These are phyloP conservation scores for Thamnidium elegans DNA, from an alignment of 192 early-diverging fungal genomes.

Conservation along the genomic window DNA sequence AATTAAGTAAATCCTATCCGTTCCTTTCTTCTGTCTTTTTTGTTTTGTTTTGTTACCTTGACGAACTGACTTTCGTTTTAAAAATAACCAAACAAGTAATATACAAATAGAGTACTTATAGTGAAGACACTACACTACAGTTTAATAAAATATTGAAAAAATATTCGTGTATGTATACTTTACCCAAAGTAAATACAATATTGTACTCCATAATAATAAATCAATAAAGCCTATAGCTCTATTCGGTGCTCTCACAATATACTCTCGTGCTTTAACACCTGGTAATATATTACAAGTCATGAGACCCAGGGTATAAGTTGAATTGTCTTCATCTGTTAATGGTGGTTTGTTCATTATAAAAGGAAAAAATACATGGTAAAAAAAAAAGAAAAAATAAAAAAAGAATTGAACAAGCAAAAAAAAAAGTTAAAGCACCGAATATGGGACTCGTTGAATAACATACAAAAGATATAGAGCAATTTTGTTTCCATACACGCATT, in stretches of 20 bases:
- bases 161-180: neutral
- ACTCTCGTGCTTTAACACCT: constrained; percentile 8
- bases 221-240: neutral
- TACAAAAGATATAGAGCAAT: too few species aligned
- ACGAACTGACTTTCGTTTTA: constrained; percentile 35
- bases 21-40: neutral
- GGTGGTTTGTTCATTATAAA: too few species aligned
- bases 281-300: constrained; percentile 16
- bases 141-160: neutral
- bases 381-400: too few species aligned
- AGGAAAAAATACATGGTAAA: too few species aligned
- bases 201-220: neutral
- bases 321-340: neutral
- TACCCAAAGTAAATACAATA: constrained; percentile 7
- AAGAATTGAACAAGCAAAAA: too few species aligned
- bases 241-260: neutral
- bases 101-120: neutral
- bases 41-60: constrained; percentile 20
- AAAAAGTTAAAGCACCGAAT: too few species aligned
- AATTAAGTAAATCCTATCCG: neutral
- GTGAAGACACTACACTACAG: neutral
- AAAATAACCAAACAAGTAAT: constrained; percentile 24
- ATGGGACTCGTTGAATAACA: too few species aligned
- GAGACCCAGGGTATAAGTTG: neutral
- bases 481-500: too few species aligned